Evolutionary conservation across 345 rosid genomes (phyloP), one percentile per base, ranked within the genome.

Genomic region (Trapa incisa): DNA sequence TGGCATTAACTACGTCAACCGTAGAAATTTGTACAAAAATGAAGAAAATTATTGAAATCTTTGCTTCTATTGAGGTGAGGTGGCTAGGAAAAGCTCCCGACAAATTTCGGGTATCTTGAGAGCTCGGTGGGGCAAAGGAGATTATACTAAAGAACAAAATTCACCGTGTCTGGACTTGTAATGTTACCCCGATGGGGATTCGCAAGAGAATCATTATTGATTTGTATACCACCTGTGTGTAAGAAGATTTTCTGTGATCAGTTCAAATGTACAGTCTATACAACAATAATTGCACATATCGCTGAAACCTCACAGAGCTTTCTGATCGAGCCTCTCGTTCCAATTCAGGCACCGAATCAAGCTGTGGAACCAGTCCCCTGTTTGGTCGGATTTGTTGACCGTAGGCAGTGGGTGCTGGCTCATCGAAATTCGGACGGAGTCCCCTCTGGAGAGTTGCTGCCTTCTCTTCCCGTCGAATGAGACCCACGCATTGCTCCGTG

Each of bases 401-500:
- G 97, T 94, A 14, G 97, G 96, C 67, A 94, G 88, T 0, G 99
- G 99, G 73, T 91, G 97, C 82, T 91, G 74, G 85, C 99, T 94
- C 99, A 94, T 94, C 39, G 64, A 82, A 77, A 94, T 89, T 68
- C 84, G 76, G 70, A 94, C 90, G 7, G 95, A 89, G 81, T 94
- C 92, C 64, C 97, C 99, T 63, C 97, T 86, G 1, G 97, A 94
- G 52, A 94, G 96, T 73, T 94, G 97, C 67, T 91, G 99, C 79
- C 97, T 83, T 80, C 99, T 85, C 86, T 89, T 91, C 75, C 99
- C 99, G 72, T 94, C 97, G 63, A 91, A 94, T 17, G 99, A 94
- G 74, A 91, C 97, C 99, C 97, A 94, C n/a, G 92, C 96, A 80
- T 89, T 94, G 73, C 96, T 94, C 75, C 99, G 82, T 67, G 95